Base-by-base conservation (phyloP, 495 filamentous ascomycete species). In the Talaromyces adpressus region DNA sequence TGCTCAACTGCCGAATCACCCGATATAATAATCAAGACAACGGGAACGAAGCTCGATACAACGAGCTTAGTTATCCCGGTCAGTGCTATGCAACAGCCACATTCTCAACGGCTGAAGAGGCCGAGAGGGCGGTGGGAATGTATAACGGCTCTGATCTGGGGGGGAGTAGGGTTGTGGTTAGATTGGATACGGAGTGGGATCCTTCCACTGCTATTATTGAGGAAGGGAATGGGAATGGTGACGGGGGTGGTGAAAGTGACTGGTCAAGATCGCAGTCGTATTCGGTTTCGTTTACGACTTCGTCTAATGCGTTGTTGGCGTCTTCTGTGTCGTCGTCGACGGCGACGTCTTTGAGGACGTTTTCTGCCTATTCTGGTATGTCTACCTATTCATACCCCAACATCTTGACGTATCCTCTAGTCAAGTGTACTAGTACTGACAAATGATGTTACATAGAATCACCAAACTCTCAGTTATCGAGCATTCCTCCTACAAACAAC, bases 21-120 rank as follows among this genome's bases (percentile, higher is more conserved):
- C 60, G n/a, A 32, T 62, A 62, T 14, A 36, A 58, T 5, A 58
- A 30, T 32, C 16, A 22, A 16, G 32, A 25, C 0, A 45, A 47
- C 8, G 39, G 58, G 2, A 25, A 60, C 1, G 20, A 41, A 58
- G 56, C 27, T 36, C 3, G 16, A 6, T 58, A 36, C 6, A 58
- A 58, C 9, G 29, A 58, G n/a, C 11, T 14, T 0, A 58, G 23
- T 36, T 58, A 58, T 12, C 60, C 60, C 14, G 60, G 58, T 1
- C 58, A 69, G 25, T 58, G 65, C 20, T 69, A 70, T 23, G 77
- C 71, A 12, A 71, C 68, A 14, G 64, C 73, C 3, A 75, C 72
- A n/a, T 72, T 78, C 64, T 68, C 60, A 27, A 72, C 63, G 22
- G 62, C 62, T n/a, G 75, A 78, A 0, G 73, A 77, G 25, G 76